Percentiles rank a stretch among this genome's conserved stretches.
Evolutionary conservation across 306 rosid genomes (phyloP).

Genomic region (Cyclanthera cordifolia): DNA sequence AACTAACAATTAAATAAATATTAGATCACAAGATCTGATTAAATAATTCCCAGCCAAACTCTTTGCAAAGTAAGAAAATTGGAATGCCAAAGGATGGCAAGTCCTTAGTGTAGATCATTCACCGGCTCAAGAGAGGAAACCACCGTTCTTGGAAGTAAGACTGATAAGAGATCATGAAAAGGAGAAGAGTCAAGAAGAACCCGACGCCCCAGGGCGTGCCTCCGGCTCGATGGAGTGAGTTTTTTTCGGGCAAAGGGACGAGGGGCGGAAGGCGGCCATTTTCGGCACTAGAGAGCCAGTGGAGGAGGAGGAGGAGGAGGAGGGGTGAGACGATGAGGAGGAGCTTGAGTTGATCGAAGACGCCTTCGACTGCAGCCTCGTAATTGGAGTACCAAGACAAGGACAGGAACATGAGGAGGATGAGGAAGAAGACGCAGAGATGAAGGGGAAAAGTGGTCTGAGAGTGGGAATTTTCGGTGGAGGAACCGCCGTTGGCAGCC

Average conservation of each 20-base stretch:
- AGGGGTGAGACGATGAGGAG: conserved; percentile 46
- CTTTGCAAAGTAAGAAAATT: too few species aligned
- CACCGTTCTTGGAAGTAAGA: conserved; percentile 62
- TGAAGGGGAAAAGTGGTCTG: conserved; percentile 42
- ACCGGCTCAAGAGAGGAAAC: conserved; percentile 58
- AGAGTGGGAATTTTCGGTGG: conserved; percentile 15
- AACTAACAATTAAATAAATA: too few species aligned
- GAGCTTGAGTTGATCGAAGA: conserved; percentile 50
- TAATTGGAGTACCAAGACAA: conserved; percentile 56
- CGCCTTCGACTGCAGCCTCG: conserved; percentile 43
- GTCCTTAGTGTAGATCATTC: conserved; percentile 1
- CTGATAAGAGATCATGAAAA: conserved; percentile 59
- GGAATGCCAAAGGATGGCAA: too few species aligned
- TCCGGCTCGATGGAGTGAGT: conserved; percentile 50
- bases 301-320: conserved; percentile 39
- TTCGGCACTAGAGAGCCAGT: conserved; percentile 31
- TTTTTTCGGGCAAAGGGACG: conserved; percentile 23
- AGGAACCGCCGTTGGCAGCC: conserved; percentile 1
- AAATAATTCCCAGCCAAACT: too few species aligned
- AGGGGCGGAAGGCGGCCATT: conserved; percentile 12
- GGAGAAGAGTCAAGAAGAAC: conserved; percentile 44
- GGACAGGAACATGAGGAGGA: conserved; percentile 38
- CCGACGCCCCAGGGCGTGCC: conserved; percentile 88
- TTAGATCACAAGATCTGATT: too few species aligned
- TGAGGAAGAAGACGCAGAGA: conserved; percentile 41